Evolutionary conservation across 352 stramenopile species (phyloP).

Genomic region (Phytophthora sp.): DNA sequence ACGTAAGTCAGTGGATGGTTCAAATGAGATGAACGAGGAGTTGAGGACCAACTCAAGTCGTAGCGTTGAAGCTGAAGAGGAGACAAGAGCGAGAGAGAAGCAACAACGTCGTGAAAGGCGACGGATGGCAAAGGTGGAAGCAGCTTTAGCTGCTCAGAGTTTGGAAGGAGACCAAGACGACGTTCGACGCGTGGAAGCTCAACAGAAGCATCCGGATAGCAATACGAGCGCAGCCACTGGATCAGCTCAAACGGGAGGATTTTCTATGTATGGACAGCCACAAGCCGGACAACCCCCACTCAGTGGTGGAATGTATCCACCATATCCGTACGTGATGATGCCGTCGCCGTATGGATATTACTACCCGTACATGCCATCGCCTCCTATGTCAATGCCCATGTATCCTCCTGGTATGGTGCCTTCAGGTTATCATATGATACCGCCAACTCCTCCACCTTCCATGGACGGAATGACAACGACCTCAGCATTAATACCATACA

Average conservation of each 20-base stretch:
- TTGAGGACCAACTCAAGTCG: constrained; percentile 13
- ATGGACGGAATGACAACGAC: constrained; percentile 21
- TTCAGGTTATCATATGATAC: constrained; percentile 30
- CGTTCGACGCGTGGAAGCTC: constrained; percentile 5
- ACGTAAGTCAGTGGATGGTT: constrained; percentile 14
- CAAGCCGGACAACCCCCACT: constrained; percentile 11
- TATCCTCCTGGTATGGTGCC: constrained; percentile 39
- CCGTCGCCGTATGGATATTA: constrained; percentile 47
- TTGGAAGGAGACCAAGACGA: constrained; percentile 14
- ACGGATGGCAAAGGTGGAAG: constrained; percentile 45
- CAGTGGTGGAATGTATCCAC: constrained; percentile 39
- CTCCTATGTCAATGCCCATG: constrained; percentile 33
- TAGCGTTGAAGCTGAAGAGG: constrained; percentile 28
- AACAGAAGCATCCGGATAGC: neutral
- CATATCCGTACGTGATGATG: constrained; percentile 50
- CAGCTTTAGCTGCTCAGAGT: constrained; percentile 41
- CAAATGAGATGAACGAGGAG: constrained; percentile 10
- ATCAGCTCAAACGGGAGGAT: constrained; percentile 3
- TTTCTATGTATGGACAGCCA: constrained; percentile 23
- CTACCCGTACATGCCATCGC: constrained; percentile 46
- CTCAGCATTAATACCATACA: constrained; percentile 49
- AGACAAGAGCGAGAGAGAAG: constrained; percentile 35
- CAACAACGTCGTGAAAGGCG: constrained; percentile 41
- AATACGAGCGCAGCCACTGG: constrained; percentile 12
- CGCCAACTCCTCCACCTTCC: constrained; percentile 27